Evolutionary conservation across 495 filamentous ascomycete species (phyloP).

Genomic region (Aspergillus funiculosus): DNA sequence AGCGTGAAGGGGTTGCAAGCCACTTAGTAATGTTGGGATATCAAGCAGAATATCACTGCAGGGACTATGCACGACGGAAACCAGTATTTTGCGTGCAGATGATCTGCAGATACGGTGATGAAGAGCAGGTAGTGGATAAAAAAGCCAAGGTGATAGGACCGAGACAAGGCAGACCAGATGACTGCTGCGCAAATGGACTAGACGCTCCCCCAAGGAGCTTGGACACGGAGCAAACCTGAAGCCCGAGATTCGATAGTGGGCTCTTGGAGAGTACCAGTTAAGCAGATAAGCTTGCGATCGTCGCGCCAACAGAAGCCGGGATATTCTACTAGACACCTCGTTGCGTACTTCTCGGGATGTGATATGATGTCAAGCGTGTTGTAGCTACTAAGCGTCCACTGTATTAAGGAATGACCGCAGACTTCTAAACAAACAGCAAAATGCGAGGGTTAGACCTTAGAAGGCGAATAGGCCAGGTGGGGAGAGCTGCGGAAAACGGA

Average conservation of each 20-base stretch:
- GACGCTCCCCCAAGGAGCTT: slow-evolving; percentile 22
- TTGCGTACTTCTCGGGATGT: neutral
- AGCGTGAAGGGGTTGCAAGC: slow-evolving; percentile 10
- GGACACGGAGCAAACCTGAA: slow-evolving; percentile 22
- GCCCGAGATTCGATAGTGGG: slow-evolving; percentile 12
- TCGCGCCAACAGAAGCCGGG: neutral
- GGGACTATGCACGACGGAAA: slow-evolving; percentile 45
- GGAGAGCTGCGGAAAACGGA: slow-evolving; percentile 19
- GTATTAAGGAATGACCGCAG: neutral
- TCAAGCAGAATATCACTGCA: slow-evolving; percentile 34
- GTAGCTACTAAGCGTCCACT: neutral
- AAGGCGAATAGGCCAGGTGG: slow-evolving; percentile 10
- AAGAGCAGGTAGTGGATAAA: slow-evolving; percentile 15
- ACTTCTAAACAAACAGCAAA: slow-evolving; percentile 7
- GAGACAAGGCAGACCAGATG: slow-evolving; percentile 35
- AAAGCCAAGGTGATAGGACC: slow-evolving; percentile 21
- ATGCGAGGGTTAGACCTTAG: slow-evolving; percentile 10
- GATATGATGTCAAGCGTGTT: slow-evolving; percentile 4
- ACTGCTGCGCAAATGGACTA: slow-evolving; percentile 32
- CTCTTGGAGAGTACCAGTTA: slow-evolving; percentile 2
- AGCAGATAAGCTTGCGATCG: slow-evolving; percentile 24
- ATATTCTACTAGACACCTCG: neutral
- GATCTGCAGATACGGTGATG: slow-evolving; percentile 43
- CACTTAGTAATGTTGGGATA: slow-evolving; percentile 19
- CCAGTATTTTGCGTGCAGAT: slow-evolving; percentile 49